phyloP scores from a whole-genome alignment of 83 land plant species.

The Thuja plicata region DNA sequence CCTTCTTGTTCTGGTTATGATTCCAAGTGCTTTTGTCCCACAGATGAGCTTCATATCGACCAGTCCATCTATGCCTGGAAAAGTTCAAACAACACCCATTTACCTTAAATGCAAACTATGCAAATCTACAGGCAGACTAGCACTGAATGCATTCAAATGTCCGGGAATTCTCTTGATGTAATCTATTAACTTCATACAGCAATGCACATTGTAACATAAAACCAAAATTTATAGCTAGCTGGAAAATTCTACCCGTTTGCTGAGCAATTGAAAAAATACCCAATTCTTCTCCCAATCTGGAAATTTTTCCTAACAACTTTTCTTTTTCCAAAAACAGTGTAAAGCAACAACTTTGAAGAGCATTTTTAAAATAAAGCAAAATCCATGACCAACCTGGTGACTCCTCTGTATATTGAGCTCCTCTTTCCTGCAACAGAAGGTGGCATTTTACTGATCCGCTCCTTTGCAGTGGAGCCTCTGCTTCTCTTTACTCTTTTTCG shows the following conservation, averaged over 20 bases:
- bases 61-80: constrained; percentile 89
- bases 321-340: neutral
- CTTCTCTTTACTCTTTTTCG: constrained; percentile 53
- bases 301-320: neutral
- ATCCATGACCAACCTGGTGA: constrained; percentile 58
- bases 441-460: constrained; percentile 90
- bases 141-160: neutral
- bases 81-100: neutral
- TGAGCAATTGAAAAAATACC: neutral
- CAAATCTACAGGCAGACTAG: neutral
- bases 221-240: neutral
- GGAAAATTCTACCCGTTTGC: neutral
- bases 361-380: neutral
- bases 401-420: constrained; percentile 91
- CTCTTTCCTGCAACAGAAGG: constrained; percentile 91
- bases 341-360: neutral
- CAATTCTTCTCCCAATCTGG: neutral
- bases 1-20: constrained; percentile 90
- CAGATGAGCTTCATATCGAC: constrained; percentile 92
- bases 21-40: constrained; percentile 96
- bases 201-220: neutral
- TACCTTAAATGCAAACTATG: neutral
- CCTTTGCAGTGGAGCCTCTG: constrained; percentile 81
- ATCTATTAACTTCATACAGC: neutral
- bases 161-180: no score